phyloP scores from a whole-genome alignment of 139 green algal genomes.

The Tetratostichococcus sp. region DNA sequence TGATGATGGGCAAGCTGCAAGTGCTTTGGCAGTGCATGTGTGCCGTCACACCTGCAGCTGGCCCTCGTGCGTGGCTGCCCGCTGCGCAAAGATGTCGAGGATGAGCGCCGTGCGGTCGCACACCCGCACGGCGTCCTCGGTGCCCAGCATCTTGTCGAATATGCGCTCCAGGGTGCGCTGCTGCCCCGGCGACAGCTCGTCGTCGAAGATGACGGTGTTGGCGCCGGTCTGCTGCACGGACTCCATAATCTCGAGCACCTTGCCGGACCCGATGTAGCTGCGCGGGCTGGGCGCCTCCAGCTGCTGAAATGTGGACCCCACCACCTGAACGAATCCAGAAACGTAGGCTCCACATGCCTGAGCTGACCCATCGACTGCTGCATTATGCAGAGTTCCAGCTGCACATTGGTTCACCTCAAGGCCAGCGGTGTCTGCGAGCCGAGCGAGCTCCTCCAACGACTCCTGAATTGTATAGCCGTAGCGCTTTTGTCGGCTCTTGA shows the following conservation, averaged over 20 bases:
- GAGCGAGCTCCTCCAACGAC: slow-evolving; percentile 82
- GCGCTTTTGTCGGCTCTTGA: slow-evolving; percentile 31
- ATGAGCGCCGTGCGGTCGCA: slow-evolving; percentile 95
- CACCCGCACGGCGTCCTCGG: slow-evolving; percentile 50
- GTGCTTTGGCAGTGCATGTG: too few species aligned
- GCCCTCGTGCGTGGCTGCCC: slow-evolving; percentile 86
- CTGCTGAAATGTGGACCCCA: slow-evolving; percentile 75
- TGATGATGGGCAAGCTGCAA: too few species aligned
- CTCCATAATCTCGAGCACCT: slow-evolving; percentile 65
- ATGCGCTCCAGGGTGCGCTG: slow-evolving; percentile 84
- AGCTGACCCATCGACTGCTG: too few species aligned
- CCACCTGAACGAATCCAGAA: slow-evolving; percentile 66
- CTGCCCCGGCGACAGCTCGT: slow-evolving; percentile 87
- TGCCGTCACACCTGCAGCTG: slow-evolving; percentile 87
- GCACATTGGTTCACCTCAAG: too few species aligned
- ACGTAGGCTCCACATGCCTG: too few species aligned
- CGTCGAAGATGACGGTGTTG: slow-evolving; percentile 92
- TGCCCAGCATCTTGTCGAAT: slow-evolving; percentile 65
- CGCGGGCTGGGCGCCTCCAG: slow-evolving; percentile 63
- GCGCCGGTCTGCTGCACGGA: slow-evolving; percentile 37
- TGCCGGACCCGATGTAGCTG: slow-evolving; percentile 91
- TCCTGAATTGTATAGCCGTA: slow-evolving; percentile 69
- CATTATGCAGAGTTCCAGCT: too few species aligned
- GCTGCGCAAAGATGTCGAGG: slow-evolving; percentile 96
- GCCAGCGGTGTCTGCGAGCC: slow-evolving; percentile 86